Evolutionary conservation across 768 basidiomycete genomes (phyloP), one percentile per base, ranked within the genome.

Genomic region (Auriscalpium orientale): DNA sequence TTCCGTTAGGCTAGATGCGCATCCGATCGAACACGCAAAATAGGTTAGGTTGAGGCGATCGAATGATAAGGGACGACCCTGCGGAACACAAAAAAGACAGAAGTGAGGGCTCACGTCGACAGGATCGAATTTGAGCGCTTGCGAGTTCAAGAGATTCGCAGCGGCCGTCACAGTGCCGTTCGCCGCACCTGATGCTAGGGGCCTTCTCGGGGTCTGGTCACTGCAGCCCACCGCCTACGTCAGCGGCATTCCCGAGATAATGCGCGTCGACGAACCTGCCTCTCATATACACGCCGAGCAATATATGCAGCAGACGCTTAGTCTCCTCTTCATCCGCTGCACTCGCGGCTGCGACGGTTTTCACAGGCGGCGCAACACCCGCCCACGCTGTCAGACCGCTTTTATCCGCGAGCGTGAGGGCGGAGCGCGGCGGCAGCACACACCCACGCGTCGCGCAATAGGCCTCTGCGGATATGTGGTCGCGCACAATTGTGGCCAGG

Each of bases 381-480:
- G 89, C 46, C 70, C 71, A 63, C 76, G 80, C 63, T 8, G 53
- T 12, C 20, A 84, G 70, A 12, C 71, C 73, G 12, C 67, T 65
- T 18, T 74, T 79, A 64, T 75, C 78, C 21, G 78, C 82, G 40
- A 84, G 73, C 0, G 71, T 53, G 37, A 76, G 74, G 0, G 83
- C 84, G 0, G 78, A 70, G 59, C 80, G 84, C 2, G 76, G 71
- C 0, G 87, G 77, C 4, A 97, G 72, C 21, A 95, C 79, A 20
- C 82, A 80, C 5, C 94, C 91, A 16, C 84, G 85, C 35, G 87
- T 80, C 1, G 86, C 79, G 64, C 94, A 95, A 68, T 94, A 97
- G 5, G 84, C 79, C 66, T 95, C 91, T 0, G 93, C 91, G 2
- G 91, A 88, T 0, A 79, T 72, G 0, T 80, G 74, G 66, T 98